These are phyloP conservation scores for Russula sp. DNA, from an alignment of 768 basidiomycete genomes.

Conservation along the genomic window DNA sequence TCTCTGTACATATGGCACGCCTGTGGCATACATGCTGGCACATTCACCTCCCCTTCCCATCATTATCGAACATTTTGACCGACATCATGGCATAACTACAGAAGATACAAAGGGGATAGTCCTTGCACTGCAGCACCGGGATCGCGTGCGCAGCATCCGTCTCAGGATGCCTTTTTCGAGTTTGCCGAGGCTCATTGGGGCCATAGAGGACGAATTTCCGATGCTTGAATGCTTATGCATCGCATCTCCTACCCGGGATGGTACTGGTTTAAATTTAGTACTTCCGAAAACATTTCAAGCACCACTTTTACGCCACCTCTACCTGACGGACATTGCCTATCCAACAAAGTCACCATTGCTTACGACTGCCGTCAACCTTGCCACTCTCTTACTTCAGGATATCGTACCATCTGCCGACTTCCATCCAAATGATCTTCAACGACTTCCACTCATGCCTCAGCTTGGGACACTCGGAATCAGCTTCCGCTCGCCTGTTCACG, in stretches of 20 bases:
- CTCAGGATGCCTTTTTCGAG: no score
- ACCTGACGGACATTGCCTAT: neutral
- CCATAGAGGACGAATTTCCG: neutral
- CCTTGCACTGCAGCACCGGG: no score
- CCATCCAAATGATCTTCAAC: neutral
- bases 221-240: neutral
- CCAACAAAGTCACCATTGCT: neutral
- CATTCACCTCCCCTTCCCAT: no score
- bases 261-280: no score
- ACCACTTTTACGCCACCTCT: neutral
- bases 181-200: no score
- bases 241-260: neutral
- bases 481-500: neutral
- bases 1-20: neutral
- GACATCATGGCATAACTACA: no score
- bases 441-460: neutral
- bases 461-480: neutral
- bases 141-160: no score
- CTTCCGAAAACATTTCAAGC: neutral
- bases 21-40: neutral
- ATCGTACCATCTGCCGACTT: neutral
- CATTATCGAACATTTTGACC: no score
- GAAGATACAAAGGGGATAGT: no score
- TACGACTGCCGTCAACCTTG: neutral
- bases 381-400: neutral